A percentile compares a stretch with the other conserved stretches of the same genome.
phyloP scores from a whole-genome alignment of 2,329 filamentous ascomycete genomes.

The Aspergillus neoniger region DNA sequence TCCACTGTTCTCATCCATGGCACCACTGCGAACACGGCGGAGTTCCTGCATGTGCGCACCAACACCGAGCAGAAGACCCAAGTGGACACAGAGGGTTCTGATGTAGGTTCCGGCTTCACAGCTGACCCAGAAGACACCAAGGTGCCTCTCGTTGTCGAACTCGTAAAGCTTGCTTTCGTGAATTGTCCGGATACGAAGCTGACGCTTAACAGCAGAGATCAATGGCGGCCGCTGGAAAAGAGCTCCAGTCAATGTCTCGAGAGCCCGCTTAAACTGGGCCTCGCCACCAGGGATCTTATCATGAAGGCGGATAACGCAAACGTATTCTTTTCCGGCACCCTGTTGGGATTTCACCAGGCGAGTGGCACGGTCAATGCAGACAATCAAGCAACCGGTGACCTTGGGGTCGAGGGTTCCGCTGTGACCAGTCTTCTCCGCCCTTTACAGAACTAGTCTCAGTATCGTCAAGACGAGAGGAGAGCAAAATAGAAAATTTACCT shows the following conservation, averaged over 20 bases:
- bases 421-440: slow-evolving; percentile 95
- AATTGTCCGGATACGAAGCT: slow-evolving; percentile 96
- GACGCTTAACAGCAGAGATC: slow-evolving; percentile 98
- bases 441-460: slow-evolving; percentile 39
- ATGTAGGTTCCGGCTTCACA: slow-evolving; percentile 99
- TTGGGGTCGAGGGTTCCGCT: slow-evolving; percentile 98
- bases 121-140: slow-evolving; percentile 98
- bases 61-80: slow-evolving; percentile 75
- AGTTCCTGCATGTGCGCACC: slow-evolving; percentile 99
- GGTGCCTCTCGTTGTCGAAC: slow-evolving; percentile 96
- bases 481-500: slow-evolving; percentile 56
- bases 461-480: background rate
- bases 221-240: slow-evolving; percentile 95
- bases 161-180: slow-evolving; percentile 95
- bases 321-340: slow-evolving; percentile 98
- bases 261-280: slow-evolving; percentile 85
- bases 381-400: slow-evolving; percentile 93
- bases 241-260: slow-evolving; percentile 94
- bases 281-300: slow-evolving; percentile 93
- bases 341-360: slow-evolving; percentile 98
- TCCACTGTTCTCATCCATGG: slow-evolving; percentile 87
- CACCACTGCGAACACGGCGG: slow-evolving; percentile 86
- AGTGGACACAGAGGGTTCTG: slow-evolving; percentile 93
- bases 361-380: slow-evolving; percentile 94
- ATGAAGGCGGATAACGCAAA: slow-evolving; percentile 91